These are phyloP conservation scores for Phytophthora constricta DNA, from an alignment of 352 stramenopile genomes.

Conservation along the genomic window DNA sequence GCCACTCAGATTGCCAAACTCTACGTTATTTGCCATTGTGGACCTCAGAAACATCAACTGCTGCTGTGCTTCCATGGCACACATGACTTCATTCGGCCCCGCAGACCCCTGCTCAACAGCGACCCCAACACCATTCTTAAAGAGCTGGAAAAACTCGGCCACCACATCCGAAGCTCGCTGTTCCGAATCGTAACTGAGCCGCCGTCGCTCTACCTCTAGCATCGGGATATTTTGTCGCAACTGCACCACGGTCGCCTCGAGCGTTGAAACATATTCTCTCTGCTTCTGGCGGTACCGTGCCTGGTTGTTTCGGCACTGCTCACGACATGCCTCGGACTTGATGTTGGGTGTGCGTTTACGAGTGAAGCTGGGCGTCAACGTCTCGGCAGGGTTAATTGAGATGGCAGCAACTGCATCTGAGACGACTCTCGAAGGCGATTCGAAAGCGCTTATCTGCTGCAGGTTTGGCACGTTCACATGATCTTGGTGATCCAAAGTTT, in stretches of 20 bases:
- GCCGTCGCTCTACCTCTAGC: conserved; percentile 35
- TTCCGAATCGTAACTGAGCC: conserved; percentile 33
- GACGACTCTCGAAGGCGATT: conserved; percentile 13
- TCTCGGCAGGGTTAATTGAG: conserved; percentile 12
- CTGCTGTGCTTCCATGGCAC: conserved; percentile 34
- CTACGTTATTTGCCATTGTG: conserved; percentile 42
- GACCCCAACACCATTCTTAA: conserved; percentile 33
- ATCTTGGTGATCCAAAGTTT: not conserved
- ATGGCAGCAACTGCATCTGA: conserved; percentile 23
- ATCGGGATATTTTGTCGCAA: conserved; percentile 48
- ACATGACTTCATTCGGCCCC: conserved; percentile 20
- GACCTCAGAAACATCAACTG: conserved; percentile 51
- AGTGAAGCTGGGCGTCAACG: conserved; percentile 18
- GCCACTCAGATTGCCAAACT: conserved; percentile 39
- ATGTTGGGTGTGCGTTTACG: conserved; percentile 40
- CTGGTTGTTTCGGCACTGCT: conserved; percentile 67
- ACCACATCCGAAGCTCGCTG: conserved; percentile 41
- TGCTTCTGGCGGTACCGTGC: conserved; percentile 65
- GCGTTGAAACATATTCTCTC: conserved; percentile 34
- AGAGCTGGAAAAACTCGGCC: conserved; percentile 45
- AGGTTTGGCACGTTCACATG: conserved; percentile 2
- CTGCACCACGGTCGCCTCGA: conserved; percentile 40
- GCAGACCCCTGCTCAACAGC: conserved; percentile 10
- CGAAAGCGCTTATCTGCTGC: not conserved
- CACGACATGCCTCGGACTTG: conserved; percentile 54